Conservation (phyloP, 495 filamentous ascomycete genomes). For the Aspergillus ellipticus region DNA sequence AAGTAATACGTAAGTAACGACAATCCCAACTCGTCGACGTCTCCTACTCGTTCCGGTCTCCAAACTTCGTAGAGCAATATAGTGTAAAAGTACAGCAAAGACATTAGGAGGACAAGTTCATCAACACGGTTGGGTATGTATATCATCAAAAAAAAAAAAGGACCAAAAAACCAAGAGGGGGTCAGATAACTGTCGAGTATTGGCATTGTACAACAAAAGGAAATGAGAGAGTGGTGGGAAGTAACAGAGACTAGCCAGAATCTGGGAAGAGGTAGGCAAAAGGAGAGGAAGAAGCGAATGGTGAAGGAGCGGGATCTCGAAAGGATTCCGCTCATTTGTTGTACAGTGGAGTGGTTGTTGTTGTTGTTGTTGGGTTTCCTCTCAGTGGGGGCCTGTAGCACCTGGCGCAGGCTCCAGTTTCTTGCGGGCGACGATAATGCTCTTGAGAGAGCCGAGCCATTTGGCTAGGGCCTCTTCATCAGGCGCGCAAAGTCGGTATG, state of each 20-base stretch:
- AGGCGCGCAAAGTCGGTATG: slow-evolving; percentile 77
- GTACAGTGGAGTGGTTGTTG: neutral
- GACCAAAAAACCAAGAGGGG: slow-evolving; percentile 3
- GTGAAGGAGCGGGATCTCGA: neutral
- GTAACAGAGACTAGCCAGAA: neutral
- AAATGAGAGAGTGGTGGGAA: neutral
- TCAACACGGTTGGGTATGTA: slow-evolving; percentile 15
- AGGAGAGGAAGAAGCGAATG: neutral
- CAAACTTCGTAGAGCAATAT: neutral
- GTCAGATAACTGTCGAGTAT: neutral
- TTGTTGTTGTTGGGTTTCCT: neutral
- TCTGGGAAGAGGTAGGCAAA: neutral
- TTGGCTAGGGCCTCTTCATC: slow-evolving; percentile 80
- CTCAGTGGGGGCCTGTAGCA: neutral
- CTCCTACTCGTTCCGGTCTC: neutral
- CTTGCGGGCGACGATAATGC: slow-evolving; percentile 64
- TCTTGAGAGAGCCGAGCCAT: slow-evolving; percentile 88
- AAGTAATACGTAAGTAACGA: neutral
- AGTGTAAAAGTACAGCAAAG: neutral
- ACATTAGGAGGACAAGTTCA: slow-evolving; percentile 10
- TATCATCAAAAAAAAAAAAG: slow-evolving; percentile 11
- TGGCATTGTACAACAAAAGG: neutral
- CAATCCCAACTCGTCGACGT: neutral
- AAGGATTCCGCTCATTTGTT: neutral
- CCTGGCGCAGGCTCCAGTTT: slow-evolving; percentile 26